phyloP scores from a whole-genome alignment of 768 basidiomycete genomes.

The Suillus lakei region DNA sequence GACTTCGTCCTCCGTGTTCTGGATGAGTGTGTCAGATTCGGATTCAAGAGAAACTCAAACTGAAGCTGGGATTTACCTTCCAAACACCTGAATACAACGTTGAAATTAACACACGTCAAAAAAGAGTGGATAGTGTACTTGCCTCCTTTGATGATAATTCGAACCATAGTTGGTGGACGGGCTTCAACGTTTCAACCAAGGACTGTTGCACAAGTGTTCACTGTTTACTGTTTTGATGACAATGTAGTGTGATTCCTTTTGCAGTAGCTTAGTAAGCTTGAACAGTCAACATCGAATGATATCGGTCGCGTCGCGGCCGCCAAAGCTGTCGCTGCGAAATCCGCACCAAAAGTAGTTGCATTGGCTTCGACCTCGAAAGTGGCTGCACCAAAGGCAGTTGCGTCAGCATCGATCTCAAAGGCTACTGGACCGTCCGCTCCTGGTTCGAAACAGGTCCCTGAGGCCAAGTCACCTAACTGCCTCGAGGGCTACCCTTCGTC shows the following conservation, averaged over 20 bases:
- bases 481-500: conserved; percentile 86
- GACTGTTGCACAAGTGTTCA: background rate
- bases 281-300: no score
- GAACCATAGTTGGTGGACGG: conserved; percentile 58
- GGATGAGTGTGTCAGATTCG: conserved; percentile 16
- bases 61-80: conserved; percentile 57
- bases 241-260: background rate
- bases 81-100: conserved; percentile 60
- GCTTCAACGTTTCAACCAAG: background rate
- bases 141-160: conserved; percentile 93
- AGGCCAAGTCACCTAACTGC: conserved; percentile 77
- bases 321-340: conserved; percentile 33
- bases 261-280: conserved; percentile 4
- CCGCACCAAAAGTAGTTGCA: conserved; percentile 8
- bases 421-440: conserved; percentile 61
- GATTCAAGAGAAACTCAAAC: background rate
- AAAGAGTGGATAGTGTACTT: conserved; percentile 27
- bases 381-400: background rate
- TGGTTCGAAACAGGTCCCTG: conserved; percentile 65
- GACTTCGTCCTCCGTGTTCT: conserved; percentile 98
- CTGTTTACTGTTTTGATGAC: background rate
- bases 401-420: no score
- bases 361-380: background rate
- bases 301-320: conserved; percentile 34
- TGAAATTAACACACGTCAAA: conserved; percentile 1